These are phyloP conservation scores for Cetraspora pellucida DNA, from an alignment of 192 early-diverging fungal species.

Conservation along the genomic window DNA sequence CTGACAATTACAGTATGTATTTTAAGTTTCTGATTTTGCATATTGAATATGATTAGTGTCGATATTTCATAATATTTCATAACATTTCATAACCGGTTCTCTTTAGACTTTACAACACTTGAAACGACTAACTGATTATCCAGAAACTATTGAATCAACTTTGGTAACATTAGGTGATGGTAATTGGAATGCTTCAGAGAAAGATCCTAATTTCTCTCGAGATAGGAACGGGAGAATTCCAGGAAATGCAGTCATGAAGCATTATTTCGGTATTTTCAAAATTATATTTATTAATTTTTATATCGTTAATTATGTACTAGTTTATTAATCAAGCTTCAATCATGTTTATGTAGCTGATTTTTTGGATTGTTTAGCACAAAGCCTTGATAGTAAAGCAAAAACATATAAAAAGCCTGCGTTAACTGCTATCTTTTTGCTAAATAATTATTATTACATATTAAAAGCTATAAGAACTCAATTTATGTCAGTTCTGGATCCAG, in stretches of 20 bases:
- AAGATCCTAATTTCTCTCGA: constrained; percentile 32
- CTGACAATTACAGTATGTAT: constrained; percentile 71
- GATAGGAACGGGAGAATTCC: constrained; percentile 26
- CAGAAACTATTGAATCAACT: constrained; percentile 59
- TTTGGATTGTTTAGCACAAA: constrained; percentile 58
- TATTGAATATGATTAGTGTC: background rate
- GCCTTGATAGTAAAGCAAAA: constrained; percentile 68
- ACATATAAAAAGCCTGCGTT: constrained; percentile 73
- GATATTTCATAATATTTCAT: background rate
- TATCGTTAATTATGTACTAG: background rate
- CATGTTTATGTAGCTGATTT: constrained; percentile 48
- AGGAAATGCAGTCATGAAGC: constrained; percentile 38
- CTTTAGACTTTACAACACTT: constrained; percentile 64
- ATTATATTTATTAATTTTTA: background rate
- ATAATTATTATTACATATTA: constrained; percentile 79
- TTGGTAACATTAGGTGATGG: constrained; percentile 57
- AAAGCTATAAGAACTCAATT: constrained; percentile 63
- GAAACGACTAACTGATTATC: constrained; percentile 59
- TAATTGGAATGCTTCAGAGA: constrained; percentile 54
- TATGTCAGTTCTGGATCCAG: constrained; percentile 54
- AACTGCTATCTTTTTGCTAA: constrained; percentile 72
- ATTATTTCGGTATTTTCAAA: constrained; percentile 40
- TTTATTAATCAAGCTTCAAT: background rate
- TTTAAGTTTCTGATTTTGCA: background rate
- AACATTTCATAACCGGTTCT: background rate